These are phyloP conservation scores for Debaryomycetaceae sp. DNA, from an alignment of 1,139 yeast species.

Conservation along the genomic window DNA sequence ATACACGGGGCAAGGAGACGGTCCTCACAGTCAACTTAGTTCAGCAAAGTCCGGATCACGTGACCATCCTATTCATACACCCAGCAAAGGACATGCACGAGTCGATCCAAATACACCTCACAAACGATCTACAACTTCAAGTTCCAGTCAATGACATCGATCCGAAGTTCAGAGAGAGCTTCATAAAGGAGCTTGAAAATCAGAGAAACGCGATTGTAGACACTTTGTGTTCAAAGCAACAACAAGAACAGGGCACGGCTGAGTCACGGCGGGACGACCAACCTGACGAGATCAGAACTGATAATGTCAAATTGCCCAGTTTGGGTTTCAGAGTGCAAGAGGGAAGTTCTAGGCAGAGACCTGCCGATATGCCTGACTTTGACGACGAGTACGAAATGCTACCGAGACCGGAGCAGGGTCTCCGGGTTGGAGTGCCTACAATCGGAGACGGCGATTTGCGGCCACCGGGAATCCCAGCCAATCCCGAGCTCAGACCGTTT, in stretches of 20 bases:
- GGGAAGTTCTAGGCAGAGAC: conserved; percentile 7
- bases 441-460: conserved; percentile 50
- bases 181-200: conserved; percentile 3
- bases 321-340: conserved; percentile 2
- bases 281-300: conserved; percentile 5
- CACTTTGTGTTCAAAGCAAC: conserved; percentile 1
- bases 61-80: conserved; percentile 5
- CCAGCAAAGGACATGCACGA: not conserved
- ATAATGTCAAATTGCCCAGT: conserved; percentile 4
- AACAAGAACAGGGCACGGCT: conserved; percentile 2
- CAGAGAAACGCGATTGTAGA: not conserved
- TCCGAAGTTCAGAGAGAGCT: conserved; percentile 2
- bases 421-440: conserved; percentile 20
- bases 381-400: conserved; percentile 52
- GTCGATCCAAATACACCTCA: conserved; percentile 3
- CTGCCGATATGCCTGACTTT: conserved; percentile 48
- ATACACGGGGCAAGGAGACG: conserved; percentile 6
- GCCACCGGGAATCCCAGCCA: conserved; percentile 42
- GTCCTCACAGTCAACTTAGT: conserved; percentile 5
- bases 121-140: conserved; percentile 1
- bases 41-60: not conserved
- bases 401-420: conserved; percentile 1
- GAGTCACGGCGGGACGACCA: no score
- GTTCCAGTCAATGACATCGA: conserved; percentile 4
- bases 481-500: conserved; percentile 40